These are phyloP conservation scores for Pisolithus marmoratus DNA, from an alignment of 768 basidiomycete genomes.

Conservation along the genomic window DNA sequence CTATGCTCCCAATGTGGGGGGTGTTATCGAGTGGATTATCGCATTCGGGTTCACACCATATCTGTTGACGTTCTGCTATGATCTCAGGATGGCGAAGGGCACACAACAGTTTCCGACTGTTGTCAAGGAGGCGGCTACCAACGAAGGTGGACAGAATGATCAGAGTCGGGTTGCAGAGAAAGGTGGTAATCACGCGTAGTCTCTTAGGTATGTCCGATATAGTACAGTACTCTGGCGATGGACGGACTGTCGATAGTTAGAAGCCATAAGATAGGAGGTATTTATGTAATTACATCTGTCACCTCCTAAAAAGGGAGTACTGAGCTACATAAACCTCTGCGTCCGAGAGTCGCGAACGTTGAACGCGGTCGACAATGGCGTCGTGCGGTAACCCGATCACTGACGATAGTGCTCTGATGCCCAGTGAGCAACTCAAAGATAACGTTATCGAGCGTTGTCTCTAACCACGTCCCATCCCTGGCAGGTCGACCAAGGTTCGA, in stretches of 20 bases:
- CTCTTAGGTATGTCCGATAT: no score
- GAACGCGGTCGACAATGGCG: no score
- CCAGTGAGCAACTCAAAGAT: constrained; percentile 39
- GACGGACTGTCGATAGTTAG: no score
- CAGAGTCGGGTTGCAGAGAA: no score
- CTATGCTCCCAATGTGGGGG: constrained; percentile 42
- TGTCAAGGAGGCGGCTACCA: neutral
- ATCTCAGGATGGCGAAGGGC: constrained; percentile 52
- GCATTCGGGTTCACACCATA: constrained; percentile 70
- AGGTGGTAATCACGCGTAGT: no score
- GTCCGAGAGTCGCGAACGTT: no score
- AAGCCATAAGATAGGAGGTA: no score
- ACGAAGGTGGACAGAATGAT: neutral
- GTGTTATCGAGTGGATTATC: constrained; percentile 72
- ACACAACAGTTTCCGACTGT: neutral
- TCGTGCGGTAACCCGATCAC: constrained; percentile 62
- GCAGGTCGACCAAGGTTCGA: constrained; percentile 64
- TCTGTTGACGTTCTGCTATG: constrained; percentile 66
- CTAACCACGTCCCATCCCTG: neutral
- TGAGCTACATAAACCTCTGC: no score
- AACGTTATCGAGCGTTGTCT: neutral
- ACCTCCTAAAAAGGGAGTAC: no score
- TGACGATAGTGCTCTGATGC: constrained; percentile 61
- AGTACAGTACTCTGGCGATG: no score
- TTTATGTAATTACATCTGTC: no score